phyloP scores from a whole-genome alignment of 2,329 filamentous ascomycete species.

The Lecanicillium sp. region DNA sequence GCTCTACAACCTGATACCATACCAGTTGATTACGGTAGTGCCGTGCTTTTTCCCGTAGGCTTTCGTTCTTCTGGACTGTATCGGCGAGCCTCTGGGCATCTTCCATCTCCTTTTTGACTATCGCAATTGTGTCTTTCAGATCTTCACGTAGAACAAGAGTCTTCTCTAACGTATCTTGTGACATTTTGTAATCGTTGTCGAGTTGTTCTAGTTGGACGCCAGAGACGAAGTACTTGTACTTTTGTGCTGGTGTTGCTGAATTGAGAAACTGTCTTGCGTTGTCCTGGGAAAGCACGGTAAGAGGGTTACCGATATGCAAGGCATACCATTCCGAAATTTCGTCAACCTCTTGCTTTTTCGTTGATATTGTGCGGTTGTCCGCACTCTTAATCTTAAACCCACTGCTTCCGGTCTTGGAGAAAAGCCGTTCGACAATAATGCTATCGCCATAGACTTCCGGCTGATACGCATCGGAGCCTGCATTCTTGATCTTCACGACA shows the following conservation, averaged over 20 bases:
- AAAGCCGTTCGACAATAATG: conserved; percentile 87
- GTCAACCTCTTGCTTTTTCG: conserved; percentile 78
- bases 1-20: conserved; percentile 80
- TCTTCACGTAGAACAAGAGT: conserved; percentile 34
- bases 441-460: conserved; percentile 73
- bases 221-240: conserved; percentile 94
- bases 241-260: conserved; percentile 69
- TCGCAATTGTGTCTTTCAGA: conserved; percentile 22
- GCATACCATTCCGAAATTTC: conserved; percentile 91
- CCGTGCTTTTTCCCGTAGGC: conserved; percentile 53
- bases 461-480: conserved; percentile 77
- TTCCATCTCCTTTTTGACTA: conserved; percentile 37
- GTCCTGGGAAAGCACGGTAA: conserved; percentile 93
- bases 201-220: conserved; percentile 90
- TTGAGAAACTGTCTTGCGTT: conserved; percentile 91
- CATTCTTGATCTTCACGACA: conserved; percentile 83
- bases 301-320: conserved; percentile 90
- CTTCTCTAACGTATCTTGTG: conserved; percentile 70
- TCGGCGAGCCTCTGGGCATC: conserved; percentile 58
- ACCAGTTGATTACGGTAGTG: conserved; percentile 60
- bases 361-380: conserved; percentile 64
- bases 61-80: conserved; percentile 57
- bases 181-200: conserved; percentile 81
- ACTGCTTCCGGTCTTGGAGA: conserved; percentile 65
- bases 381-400: conserved; percentile 82